Evolutionary conservation across 257 asterid genomes (phyloP), one percentile per base, ranked within the genome.

Genomic region (Solanum pennellii): DNA sequence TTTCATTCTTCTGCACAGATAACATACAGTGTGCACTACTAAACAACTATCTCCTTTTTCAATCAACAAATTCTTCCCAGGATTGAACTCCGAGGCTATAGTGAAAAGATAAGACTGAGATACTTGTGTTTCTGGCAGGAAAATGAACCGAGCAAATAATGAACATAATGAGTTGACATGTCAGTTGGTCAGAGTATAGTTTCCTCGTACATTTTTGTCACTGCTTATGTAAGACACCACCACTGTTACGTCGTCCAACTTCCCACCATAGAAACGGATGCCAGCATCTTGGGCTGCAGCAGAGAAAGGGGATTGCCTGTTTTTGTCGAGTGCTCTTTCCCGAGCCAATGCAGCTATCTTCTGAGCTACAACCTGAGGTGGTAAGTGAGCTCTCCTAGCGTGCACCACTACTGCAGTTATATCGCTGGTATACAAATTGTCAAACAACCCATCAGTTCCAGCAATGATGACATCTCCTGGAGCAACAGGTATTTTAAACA

Each of bases 261-360:
- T 97, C 68, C 99, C 99, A 87, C 99, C 99, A 87, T 94, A 91
- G 86, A 94, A 97, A 39, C 96, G 98, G 87, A 92, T 92, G 23
- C 99, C 99, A 44, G 99, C 99, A 86, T 97, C 98, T 89, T 95
- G 99, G 29, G 99, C 99, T 82, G 99, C 98, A 65, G 98, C 20
- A 71, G 99, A 95, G 93, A 97, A 97, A 86, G 99, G 99, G 49
- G 99, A 94, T 92, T 95, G 99, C 86, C 99, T 86, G 93, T 94
- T 92, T 77, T 91, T 96, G 91, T 97, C 99, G 82, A 75, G 94
- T 47, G 99, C 99, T 59, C 99, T 90, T 90, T 94, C 97, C 5
- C 95, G 95, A 13, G 99, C 99, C 91, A 97, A 89, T 65, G 98
- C 98, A 56, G 97, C 98, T 79, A 97, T 91, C 93, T 94, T 94